Evolutionary conservation across 441 rosid species (phyloP).

Genomic region (Gossypium schwendimanii): DNA sequence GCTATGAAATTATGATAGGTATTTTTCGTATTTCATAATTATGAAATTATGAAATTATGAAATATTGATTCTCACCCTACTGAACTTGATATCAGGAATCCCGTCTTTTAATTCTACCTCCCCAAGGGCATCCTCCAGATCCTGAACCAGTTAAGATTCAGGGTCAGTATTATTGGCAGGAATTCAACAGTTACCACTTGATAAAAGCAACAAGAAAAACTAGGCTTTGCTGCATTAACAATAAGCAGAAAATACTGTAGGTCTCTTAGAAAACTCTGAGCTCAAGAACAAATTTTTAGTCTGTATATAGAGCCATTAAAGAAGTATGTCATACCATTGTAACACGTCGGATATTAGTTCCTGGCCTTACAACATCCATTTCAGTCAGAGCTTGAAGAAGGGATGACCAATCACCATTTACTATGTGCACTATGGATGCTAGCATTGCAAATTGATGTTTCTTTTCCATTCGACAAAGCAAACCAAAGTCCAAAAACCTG

Average conservation of each 20-base stretch:
- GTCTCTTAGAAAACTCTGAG: constrained; percentile 10
- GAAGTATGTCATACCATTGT: constrained; percentile 51
- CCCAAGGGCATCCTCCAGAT: constrained; percentile 77
- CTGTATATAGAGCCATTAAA: not conserved
- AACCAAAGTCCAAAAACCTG: constrained; percentile 93
- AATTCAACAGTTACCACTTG: constrained; percentile 9
- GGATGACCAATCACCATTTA: constrained; percentile 82
- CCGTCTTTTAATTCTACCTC: constrained; percentile 76
- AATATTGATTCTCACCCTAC: constrained; percentile 52
- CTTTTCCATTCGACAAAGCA: constrained; percentile 88
- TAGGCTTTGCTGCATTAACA: not conserved
- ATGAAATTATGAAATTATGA: too few relatives aligned
- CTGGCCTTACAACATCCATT: constrained; percentile 87
- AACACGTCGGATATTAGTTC: constrained; percentile 58
- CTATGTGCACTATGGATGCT: constrained; percentile 86
- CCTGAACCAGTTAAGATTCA: constrained; percentile 44
- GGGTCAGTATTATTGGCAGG: constrained; percentile 13
- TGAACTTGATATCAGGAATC: constrained; percentile 91
- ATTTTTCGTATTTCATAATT: not conserved
- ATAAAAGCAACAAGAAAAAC: not conserved
- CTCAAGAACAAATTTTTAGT: not conserved
- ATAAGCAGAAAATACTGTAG: not conserved
- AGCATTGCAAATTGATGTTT: constrained; percentile 92
- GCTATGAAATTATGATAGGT: not conserved
- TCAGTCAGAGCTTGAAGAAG: constrained; percentile 73